Evolutionary conservation across 2,329 filamentous ascomycete genomes (phyloP).

Genomic region (Sordariomycetes sp.): DNA sequence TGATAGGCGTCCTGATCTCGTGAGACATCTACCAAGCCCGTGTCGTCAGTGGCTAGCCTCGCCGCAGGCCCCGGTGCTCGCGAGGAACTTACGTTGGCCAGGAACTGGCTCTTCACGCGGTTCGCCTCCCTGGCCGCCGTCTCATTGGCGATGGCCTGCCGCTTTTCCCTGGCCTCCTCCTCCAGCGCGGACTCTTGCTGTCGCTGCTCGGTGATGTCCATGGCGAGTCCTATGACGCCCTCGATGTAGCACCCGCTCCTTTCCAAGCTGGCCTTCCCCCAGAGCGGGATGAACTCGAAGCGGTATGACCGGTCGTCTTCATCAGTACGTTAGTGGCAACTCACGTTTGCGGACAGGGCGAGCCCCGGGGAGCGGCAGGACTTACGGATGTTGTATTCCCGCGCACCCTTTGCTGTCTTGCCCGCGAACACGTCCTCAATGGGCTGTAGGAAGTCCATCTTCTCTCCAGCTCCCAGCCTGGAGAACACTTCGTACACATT

Average conservation of each 20-base stretch:
- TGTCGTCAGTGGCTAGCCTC: background rate
- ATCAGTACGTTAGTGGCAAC: slow-evolving; percentile 4
- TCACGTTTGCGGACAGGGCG: background rate
- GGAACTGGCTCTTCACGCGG: slow-evolving; percentile 68
- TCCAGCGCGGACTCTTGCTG: slow-evolving; percentile 52
- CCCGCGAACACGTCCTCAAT: slow-evolving; percentile 58
- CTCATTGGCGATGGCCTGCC: slow-evolving; percentile 61
- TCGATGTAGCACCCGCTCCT: slow-evolving; percentile 41
- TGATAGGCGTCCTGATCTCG: slow-evolving; percentile 69
- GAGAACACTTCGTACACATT: slow-evolving; percentile 57
- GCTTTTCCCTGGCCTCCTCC: slow-evolving; percentile 57
- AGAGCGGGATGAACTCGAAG: slow-evolving; percentile 50
- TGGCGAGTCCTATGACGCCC: slow-evolving; percentile 67
- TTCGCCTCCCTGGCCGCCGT: slow-evolving; percentile 72
- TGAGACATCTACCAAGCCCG: slow-evolving; percentile 51
- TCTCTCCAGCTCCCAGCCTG: slow-evolving; percentile 31
- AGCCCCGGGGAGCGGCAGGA: background rate
- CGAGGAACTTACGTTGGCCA: slow-evolving; percentile 44
- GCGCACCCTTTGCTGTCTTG: slow-evolving; percentile 44
- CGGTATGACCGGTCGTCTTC: slow-evolving; percentile 55
- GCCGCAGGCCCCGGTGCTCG: background rate
- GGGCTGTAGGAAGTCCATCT: slow-evolving; percentile 40
- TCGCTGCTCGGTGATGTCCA: slow-evolving; percentile 68
- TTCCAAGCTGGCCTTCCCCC: background rate
- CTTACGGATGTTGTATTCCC: slow-evolving; percentile 50